Conservation (phyloP, 805 yeast genomes). For the Metschnikowia cubensis region DNA sequence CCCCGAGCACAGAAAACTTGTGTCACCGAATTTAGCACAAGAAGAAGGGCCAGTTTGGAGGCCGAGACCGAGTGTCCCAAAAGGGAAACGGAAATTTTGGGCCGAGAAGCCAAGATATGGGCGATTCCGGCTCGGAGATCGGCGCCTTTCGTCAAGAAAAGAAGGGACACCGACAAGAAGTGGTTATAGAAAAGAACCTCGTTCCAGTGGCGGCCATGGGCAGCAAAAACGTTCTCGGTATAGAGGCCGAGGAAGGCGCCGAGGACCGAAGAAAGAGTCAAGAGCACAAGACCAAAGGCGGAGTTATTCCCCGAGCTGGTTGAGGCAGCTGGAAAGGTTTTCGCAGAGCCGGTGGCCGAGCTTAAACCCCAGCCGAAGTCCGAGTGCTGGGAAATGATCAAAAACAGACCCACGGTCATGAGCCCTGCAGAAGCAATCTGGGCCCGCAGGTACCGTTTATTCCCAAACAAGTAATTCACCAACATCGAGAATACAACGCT, state of each 20-base stretch:
- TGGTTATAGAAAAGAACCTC: slow-evolving; percentile 64
- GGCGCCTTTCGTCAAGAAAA: slow-evolving; percentile 19
- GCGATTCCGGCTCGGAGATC: slow-evolving; percentile 21
- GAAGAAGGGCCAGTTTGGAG: slow-evolving; percentile 14
- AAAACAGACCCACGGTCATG: slow-evolving; percentile 52
- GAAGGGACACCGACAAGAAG: slow-evolving; percentile 51
- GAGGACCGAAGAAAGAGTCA: slow-evolving; percentile 46
- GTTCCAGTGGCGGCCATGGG: slow-evolving; percentile 59
- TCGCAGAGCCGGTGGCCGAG: too few relatives aligned
- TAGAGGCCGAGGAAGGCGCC: slow-evolving; percentile 57
- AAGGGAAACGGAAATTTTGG: background rate
- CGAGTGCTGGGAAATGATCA: slow-evolving; percentile 25
- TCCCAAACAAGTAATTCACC: slow-evolving; percentile 46
- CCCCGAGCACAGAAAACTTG: slow-evolving; percentile 57
- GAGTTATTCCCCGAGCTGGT: slow-evolving; percentile 1
- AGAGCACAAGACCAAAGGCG: slow-evolving; percentile 18
- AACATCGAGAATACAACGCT: slow-evolving; percentile 60
- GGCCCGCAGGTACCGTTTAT: slow-evolving; percentile 38
- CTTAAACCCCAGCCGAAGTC: background rate
- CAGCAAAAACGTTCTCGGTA: slow-evolving; percentile 46
- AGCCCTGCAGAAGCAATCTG: slow-evolving; percentile 51
- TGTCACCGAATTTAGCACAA: slow-evolving; percentile 19
- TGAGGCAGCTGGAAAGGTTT: too few relatives aligned
- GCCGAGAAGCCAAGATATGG: slow-evolving; percentile 5
- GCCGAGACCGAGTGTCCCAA: slow-evolving; percentile 5